Conservation (phyloP, 768 basidiomycete species). For the Termitomyces sp. region DNA sequence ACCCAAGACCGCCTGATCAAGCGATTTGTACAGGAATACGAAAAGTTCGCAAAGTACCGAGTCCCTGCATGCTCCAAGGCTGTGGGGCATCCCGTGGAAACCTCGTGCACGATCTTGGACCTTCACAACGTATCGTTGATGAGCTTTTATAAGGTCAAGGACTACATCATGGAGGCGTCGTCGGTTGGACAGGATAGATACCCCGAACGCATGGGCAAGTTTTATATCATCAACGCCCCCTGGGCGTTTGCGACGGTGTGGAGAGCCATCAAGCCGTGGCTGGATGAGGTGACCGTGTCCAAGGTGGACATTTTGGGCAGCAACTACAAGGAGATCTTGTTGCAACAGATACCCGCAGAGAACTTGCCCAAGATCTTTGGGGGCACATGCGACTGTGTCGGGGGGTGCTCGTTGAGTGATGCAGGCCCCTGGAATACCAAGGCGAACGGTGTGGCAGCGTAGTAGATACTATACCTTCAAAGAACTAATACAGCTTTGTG, state of each 20-base stretch:
- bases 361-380: conserved; percentile 86
- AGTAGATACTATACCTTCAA: background rate
- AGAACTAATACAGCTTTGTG: background rate
- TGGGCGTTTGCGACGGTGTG: conserved; percentile 90
- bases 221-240: conserved; percentile 98
- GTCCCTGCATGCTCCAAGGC: conserved; percentile 73
- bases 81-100: conserved; percentile 88
- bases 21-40: conserved; percentile 91
- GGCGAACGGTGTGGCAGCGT: background rate
- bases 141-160: conserved; percentile 88
- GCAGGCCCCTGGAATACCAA: conserved; percentile 83
- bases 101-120: conserved; percentile 96
- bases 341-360: conserved; percentile 80
- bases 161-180: conserved; percentile 77
- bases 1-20: conserved; percentile 85
- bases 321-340: conserved; percentile 68
- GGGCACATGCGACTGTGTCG: conserved; percentile 71
- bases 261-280: conserved; percentile 85
- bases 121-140: conserved; percentile 65
- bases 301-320: conserved; percentile 89
- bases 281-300: conserved; percentile 91
- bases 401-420: conserved; percentile 85
- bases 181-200: conserved; percentile 88
- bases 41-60: conserved; percentile 77
- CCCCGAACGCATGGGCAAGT: conserved; percentile 95